A percentile compares a stretch with the other conserved stretches of the same genome.
Conservation (phyloP, 352 stramenopile genomes). For the Phytophthora cajani region DNA sequence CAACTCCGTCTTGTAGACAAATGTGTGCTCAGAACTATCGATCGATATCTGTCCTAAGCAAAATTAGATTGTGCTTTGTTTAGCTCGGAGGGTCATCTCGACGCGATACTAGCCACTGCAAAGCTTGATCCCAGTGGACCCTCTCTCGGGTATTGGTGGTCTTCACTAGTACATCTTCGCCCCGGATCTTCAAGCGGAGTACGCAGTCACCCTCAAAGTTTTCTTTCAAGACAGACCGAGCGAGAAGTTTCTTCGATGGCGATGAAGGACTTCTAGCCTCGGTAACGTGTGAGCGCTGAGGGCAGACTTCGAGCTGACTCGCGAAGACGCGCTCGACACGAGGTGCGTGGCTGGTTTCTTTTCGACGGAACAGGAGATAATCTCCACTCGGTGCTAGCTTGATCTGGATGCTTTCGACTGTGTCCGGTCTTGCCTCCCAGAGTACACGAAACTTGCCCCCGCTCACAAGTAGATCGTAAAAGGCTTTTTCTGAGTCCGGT, state of each 20-base stretch:
- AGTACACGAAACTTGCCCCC: slow-evolving; percentile 33
- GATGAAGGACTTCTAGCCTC: slow-evolving; percentile 4
- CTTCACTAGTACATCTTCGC: slow-evolving; percentile 49
- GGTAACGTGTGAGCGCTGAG: slow-evolving; percentile 24
- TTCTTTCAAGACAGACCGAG: slow-evolving; percentile 18
- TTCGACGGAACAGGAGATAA: slow-evolving; percentile 52
- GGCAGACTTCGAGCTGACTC: slow-evolving; percentile 47
- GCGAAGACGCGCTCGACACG: slow-evolving; percentile 51
- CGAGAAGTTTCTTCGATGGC: slow-evolving; percentile 25
- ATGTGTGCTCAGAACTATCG: background rate
- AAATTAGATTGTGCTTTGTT: slow-evolving; percentile 1
- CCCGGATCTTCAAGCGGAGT: slow-evolving; percentile 49
- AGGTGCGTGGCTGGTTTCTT: slow-evolving; percentile 22
- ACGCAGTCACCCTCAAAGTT: slow-evolving; percentile 37
- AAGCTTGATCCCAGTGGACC: slow-evolving; percentile 43
- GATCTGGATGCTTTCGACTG: slow-evolving; percentile 39
- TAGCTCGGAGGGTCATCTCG: slow-evolving; percentile 2
- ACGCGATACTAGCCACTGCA: slow-evolving; percentile 49
- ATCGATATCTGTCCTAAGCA: slow-evolving; percentile 3
- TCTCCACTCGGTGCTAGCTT: slow-evolving; percentile 42
- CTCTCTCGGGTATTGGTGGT: slow-evolving; percentile 37
- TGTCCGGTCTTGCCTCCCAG: slow-evolving; percentile 36
- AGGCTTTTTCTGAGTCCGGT: slow-evolving; percentile 23
- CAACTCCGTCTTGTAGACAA: background rate
- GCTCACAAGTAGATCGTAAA: slow-evolving; percentile 31